Evolutionary conservation across 495 filamentous ascomycete species (phyloP).

Genomic region (Parmelia sp.): DNA sequence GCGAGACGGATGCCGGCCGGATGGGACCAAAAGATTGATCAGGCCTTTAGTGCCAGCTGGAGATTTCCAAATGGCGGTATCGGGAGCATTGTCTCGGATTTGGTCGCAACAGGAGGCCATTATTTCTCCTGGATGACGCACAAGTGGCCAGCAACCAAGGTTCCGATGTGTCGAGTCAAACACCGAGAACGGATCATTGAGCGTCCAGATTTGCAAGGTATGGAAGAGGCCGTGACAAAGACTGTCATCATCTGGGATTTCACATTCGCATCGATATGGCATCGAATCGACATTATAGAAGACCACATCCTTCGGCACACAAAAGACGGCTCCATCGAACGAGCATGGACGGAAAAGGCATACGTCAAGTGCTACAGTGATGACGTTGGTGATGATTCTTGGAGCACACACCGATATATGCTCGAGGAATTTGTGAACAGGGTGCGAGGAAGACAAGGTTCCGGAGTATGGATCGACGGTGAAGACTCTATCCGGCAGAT

Average conservation of each 20-base stretch:
- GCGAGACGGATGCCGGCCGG: neutral
- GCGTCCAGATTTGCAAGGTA: slow-evolving; percentile 25
- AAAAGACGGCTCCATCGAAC: too few species aligned
- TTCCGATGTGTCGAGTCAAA: too few species aligned
- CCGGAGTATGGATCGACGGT: slow-evolving; percentile 45
- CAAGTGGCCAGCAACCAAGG: too few species aligned
- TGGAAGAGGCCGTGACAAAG: slow-evolving; percentile 31
- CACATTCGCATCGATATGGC: too few species aligned
- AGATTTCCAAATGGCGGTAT: slow-evolving; percentile 39
- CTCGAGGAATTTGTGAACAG: slow-evolving; percentile 53
- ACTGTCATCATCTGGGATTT: slow-evolving; percentile 41
- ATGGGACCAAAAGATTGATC: slow-evolving; percentile 31
- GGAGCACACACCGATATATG: slow-evolving; percentile 48
- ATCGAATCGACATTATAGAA: slow-evolving; percentile 48
- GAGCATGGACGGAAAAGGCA: too few species aligned
- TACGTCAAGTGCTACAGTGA: too few species aligned
- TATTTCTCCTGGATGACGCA: slow-evolving; percentile 19
- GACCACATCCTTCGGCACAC: slow-evolving; percentile 37
- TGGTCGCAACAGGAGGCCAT: slow-evolving; percentile 23
- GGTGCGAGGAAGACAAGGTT: slow-evolving; percentile 38
- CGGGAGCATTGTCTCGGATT: slow-evolving; percentile 36
- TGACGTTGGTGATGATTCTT: slow-evolving; percentile 41
- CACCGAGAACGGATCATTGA: slow-evolving; percentile 29
- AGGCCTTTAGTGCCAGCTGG: slow-evolving; percentile 37
- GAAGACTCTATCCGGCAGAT: slow-evolving; percentile 48